These are phyloP conservation scores for Leishmania gerbilli DNA, from an alignment of 208 protist genomes.

Conservation along the genomic window DNA sequence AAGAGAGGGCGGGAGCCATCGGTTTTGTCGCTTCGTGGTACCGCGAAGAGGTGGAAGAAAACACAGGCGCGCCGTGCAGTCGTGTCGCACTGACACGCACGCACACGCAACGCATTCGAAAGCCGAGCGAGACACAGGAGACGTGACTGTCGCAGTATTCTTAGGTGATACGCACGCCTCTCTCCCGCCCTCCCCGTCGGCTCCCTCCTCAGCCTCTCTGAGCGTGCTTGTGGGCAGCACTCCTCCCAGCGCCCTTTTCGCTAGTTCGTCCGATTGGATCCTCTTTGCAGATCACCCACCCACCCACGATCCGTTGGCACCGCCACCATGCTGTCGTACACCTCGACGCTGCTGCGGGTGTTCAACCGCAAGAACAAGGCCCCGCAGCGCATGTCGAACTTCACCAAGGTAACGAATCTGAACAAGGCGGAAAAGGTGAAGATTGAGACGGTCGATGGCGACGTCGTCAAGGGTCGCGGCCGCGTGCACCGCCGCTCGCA, in stretches of 20 bases:
- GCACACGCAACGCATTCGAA: not conserved
- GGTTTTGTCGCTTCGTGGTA: not conserved
- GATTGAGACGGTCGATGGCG: constrained; percentile 77
- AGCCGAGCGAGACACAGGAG: not conserved
- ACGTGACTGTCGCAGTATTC: not conserved
- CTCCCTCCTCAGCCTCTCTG: not conserved
- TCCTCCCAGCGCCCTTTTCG: not conserved
- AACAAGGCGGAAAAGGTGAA: constrained; percentile 79
- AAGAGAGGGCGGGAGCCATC: not conserved
- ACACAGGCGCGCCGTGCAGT: not conserved
- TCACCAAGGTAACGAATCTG: constrained; percentile 81
- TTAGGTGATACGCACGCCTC: not conserved
- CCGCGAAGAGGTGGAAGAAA: not conserved
- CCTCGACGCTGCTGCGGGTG: constrained; percentile 37
- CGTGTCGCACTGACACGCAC: not conserved
- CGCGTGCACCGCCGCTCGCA: constrained; percentile 80
- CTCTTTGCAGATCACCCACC: not conserved
- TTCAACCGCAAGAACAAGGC: constrained; percentile 66
- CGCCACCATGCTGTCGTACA: constrained; percentile 48
- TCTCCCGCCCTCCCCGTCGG: not conserved
- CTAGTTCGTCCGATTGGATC: not conserved
- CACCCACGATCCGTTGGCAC: not conserved
- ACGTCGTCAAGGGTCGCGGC: constrained; percentile 83
- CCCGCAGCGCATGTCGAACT: constrained; percentile 76
- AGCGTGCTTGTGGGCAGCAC: not conserved